Base-by-base conservation (phyloP, 202 grass and related monocot species). In the Alloteropsis angusta region DNA sequence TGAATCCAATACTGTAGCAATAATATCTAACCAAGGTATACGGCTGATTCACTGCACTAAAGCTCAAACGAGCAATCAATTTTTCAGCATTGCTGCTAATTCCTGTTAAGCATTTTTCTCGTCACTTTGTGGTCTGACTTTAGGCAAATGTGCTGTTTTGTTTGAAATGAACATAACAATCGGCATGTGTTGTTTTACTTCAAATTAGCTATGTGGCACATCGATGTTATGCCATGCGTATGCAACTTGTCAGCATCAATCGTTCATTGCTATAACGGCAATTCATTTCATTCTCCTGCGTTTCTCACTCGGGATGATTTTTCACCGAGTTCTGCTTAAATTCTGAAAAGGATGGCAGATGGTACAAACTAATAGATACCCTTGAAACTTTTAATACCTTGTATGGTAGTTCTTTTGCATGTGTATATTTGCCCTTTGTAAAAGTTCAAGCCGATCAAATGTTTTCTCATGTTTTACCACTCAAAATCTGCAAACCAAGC, bases 401-500 rank as follows among this genome's bases (percentile, higher is more conserved):
- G 36, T 8, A 41, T 57, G 7, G 9, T 3, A 10, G n/a, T 64
- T 65, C 36, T 57, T 42, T 48, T 82, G 47, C 28, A 41, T 28
- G 12, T 55, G 53, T 81, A 75, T 79, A 52, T 15, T 46, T 44
- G 69, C 36, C 35, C 54, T 56, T 18, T 34, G 50, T 52, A 45
- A 52, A 18, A 11, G 8, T 60, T 42, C 5, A 70, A 58, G 45
- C 43, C n/a, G 19, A 55, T 67, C 13, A 35, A 65, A 52, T 82
- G 64, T 34, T n/a, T n/a, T n/a, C n/a, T n/a, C n/a, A n/a, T n/a
- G n/a, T 65, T 78, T 39, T 13, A 78, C 8, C 76, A 79, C 34
- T 79, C 41, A 74, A 69, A 36, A 72, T 30, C 67, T 17, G 65
- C 81, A 79, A 80, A 58, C 66, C 65, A 86, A 64, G 44, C 19